Evolutionary conservation across 768 basidiomycete genomes (phyloP).

Genomic region (Lactarius psammicola): DNA sequence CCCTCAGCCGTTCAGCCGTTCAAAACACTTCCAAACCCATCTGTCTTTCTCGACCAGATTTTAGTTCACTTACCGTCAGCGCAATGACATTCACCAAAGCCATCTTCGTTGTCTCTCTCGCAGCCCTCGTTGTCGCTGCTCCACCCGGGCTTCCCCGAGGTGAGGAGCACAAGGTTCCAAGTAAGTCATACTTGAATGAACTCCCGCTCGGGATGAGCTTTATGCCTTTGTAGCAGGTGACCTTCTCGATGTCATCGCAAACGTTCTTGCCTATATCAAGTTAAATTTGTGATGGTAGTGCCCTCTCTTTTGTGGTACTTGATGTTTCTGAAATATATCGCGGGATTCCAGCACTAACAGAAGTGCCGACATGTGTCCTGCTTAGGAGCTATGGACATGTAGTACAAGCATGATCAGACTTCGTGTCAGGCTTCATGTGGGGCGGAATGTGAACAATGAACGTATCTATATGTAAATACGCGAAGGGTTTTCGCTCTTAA

Average conservation of each 20-base stretch:
- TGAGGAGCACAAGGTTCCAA: background rate
- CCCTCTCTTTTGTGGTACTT: background rate
- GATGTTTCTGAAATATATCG: background rate
- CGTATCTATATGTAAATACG: no score
- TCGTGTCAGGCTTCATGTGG: background rate
- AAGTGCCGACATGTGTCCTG: background rate
- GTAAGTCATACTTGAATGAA: background rate
- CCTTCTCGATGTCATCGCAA: accelerated
- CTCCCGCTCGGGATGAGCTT: background rate
- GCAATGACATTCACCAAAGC: constrained; percentile 14
- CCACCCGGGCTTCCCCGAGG: background rate
- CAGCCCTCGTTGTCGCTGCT: constrained; percentile 6
- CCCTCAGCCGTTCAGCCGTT: background rate
- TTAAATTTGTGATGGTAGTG: background rate
- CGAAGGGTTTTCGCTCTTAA: background rate
- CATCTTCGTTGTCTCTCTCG: constrained; percentile 12
- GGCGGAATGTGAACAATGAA: background rate
- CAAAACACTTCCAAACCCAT: background rate
- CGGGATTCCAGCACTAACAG: background rate
- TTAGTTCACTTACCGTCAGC: background rate
- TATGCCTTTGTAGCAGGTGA: background rate
- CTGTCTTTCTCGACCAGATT: background rate
- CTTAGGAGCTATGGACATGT: background rate
- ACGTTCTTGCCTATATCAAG: background rate
- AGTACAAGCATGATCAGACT: background rate